Evolutionary conservation across 768 basidiomycete species (phyloP).

Genomic region (Candolleomyces aberdarensis): DNA sequence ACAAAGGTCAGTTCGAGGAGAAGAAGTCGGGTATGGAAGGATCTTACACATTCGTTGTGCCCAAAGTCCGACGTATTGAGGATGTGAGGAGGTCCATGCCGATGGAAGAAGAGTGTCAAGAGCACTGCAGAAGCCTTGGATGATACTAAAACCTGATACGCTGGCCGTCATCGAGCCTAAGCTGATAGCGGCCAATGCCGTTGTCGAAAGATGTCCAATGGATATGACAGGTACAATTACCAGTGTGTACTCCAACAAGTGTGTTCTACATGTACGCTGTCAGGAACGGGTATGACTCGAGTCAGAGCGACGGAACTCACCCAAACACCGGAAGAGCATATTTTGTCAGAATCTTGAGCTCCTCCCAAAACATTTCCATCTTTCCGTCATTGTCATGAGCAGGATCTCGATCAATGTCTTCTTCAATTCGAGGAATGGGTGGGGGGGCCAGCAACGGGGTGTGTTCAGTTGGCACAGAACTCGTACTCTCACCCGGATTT

Average conservation of each 20-base stretch:
- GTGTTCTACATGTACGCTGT: slow-evolving; percentile 47
- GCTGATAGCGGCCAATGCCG: slow-evolving; percentile 81
- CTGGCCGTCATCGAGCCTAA: slow-evolving; percentile 72
- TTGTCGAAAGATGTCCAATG: slow-evolving; percentile 89
- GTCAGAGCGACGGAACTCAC: slow-evolving; percentile 36
- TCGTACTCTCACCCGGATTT: neutral
- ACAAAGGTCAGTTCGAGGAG: neutral
- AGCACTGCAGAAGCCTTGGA: slow-evolving; percentile 79
- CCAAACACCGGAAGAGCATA: slow-evolving; percentile 73
- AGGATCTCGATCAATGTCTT: slow-evolving; percentile 37
- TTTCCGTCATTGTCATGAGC: slow-evolving; percentile 28
- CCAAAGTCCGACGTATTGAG: slow-evolving; percentile 87
- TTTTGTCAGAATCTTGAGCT: slow-evolving; percentile 52
- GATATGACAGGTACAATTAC: slow-evolving; percentile 80
- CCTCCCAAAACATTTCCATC: slow-evolving; percentile 47
- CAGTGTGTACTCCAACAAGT: slow-evolving; percentile 82
- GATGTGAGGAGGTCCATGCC: slow-evolving; percentile 89
- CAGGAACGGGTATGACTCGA: neutral
- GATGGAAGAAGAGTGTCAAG: slow-evolving; percentile 93
- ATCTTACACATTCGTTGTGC: slow-evolving; percentile 77
- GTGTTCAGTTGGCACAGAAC: slow-evolving; percentile 35
- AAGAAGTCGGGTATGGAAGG: neutral
- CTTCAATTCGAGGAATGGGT: slow-evolving; percentile 55
- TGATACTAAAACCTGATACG: slow-evolving; percentile 73
- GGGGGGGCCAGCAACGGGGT: slow-evolving; percentile 56